Conservation (phyloP, 306 rosid genomes). For the Corylus americana region DNA sequence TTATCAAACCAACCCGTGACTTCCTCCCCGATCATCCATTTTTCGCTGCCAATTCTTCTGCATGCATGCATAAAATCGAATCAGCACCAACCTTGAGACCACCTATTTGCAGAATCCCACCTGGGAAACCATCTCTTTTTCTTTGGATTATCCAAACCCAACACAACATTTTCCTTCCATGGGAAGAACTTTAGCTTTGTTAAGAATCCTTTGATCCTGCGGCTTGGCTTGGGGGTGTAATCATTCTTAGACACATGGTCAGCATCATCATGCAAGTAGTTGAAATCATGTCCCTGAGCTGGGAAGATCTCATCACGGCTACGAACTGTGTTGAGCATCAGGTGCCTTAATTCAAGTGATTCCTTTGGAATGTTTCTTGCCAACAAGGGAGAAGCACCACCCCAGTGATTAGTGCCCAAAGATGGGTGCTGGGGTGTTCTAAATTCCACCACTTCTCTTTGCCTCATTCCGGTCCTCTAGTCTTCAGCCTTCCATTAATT, state of each 20-base stretch:
- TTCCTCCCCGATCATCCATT: not conserved
- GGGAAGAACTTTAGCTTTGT: slow-evolving; percentile 25
- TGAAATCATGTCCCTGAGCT: not conserved
- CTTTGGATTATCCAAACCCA: slow-evolving; percentile 34
- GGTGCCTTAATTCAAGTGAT: slow-evolving; percentile 61
- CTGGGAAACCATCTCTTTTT: slow-evolving; percentile 46
- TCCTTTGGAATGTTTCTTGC: slow-evolving; percentile 68
- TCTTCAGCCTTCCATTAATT: slow-evolving; percentile 3
- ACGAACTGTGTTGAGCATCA: slow-evolving; percentile 43
- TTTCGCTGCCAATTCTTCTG: not conserved
- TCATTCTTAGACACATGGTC: slow-evolving; percentile 17
- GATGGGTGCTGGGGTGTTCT: slow-evolving; percentile 82
- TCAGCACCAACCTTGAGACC: slow-evolving; percentile 84
- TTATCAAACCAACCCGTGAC: not conserved
- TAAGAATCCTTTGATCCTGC: slow-evolving; percentile 20
- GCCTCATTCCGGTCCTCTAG: slow-evolving; percentile 25
- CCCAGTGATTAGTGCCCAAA: slow-evolving; percentile 66
- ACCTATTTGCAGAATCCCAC: slow-evolving; percentile 52
- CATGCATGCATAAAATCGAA: not conserved
- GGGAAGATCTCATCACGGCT: slow-evolving; percentile 53
- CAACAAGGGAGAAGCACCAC: slow-evolving; percentile 83
- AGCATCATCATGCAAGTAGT: not conserved
- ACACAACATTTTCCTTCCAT: slow-evolving; percentile 22
- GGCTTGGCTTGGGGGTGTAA: not conserved
- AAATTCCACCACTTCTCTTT: slow-evolving; percentile 41